Evolutionary conservation across 2,329 filamentous ascomycete species (phyloP).

Genomic region (Phaeosphaeriaceae sp.): DNA sequence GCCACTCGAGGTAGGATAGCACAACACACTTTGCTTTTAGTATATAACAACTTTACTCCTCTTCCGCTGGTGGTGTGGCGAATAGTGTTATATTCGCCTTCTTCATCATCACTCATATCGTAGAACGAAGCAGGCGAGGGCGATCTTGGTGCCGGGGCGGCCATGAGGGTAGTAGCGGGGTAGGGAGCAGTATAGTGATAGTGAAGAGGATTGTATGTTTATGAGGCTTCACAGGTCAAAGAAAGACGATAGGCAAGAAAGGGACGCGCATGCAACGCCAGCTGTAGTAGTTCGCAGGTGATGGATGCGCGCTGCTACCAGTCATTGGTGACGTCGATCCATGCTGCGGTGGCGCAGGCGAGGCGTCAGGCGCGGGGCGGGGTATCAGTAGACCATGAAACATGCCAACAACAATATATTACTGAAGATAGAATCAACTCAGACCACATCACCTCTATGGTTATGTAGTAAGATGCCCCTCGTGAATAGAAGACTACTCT

Average conservation of each 20-base stretch:
- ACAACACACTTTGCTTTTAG: constrained; percentile 85
- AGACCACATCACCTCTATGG: not conserved
- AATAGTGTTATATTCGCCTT: constrained; percentile 93
- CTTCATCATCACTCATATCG: constrained; percentile 94
- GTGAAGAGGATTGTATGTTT: not conserved
- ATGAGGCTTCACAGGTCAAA: too few relatives aligned
- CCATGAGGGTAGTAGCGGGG: constrained; percentile 36
- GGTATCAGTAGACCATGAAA: not conserved
- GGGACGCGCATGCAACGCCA: constrained; percentile 12
- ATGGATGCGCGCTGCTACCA: constrained; percentile 18
- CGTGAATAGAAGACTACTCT: not conserved
- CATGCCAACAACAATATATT: not conserved
- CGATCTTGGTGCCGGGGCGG: constrained; percentile 34
- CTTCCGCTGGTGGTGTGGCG: constrained; percentile 76
- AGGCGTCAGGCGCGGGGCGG: constrained; percentile 3
- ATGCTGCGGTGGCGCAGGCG: constrained; percentile 10
- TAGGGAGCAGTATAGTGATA: not conserved
- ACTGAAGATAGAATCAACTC: not conserved
- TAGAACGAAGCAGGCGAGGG: constrained; percentile 84
- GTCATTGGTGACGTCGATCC: constrained; percentile 11
- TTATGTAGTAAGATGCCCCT: not conserved
- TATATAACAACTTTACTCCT: constrained; percentile 91
- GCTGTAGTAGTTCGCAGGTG: constrained; percentile 17
- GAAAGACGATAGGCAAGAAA: not conserved
- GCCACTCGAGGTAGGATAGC: constrained; percentile 15